These are phyloP conservation scores for Trypethelium eluteriae DNA, from an alignment of 495 filamentous ascomycete genomes.

Conservation along the genomic window DNA sequence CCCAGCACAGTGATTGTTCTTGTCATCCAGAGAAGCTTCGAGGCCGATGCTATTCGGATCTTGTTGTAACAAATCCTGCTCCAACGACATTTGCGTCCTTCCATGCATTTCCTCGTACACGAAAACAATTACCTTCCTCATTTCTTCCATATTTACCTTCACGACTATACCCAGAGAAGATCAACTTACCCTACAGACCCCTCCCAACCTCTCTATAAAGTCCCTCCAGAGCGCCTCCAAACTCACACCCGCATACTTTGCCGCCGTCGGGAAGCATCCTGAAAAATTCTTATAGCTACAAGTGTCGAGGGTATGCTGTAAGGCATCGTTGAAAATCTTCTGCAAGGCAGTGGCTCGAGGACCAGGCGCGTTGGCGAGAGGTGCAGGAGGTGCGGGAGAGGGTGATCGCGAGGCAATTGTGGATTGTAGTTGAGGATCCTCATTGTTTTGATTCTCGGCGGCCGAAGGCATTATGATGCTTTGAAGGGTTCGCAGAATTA, in stretches of 20 bases:
- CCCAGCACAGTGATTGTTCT: no score
- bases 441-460: background rate
- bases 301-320: constrained; percentile 62
- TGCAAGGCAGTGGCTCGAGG: constrained; percentile 65
- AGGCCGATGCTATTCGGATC: background rate
- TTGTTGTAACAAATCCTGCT: background rate
- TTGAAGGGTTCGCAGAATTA: background rate
- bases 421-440: background rate
- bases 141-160: constrained; percentile 24
- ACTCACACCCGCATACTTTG: constrained; percentile 54
- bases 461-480: background rate
- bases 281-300: constrained; percentile 73
- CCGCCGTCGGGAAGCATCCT: constrained; percentile 80
- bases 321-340: constrained; percentile 60
- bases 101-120: background rate
- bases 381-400: constrained; percentile 48
- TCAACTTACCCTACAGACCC: constrained; percentile 18
- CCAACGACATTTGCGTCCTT: no score
- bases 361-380: constrained; percentile 57
- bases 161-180: background rate
- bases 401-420: constrained; percentile 15
- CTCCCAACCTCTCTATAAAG: constrained; percentile 31
- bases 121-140: constrained; percentile 26
- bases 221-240: constrained; percentile 31
- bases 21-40: background rate